Evolutionary conservation across 352 stramenopile species (phyloP).

Genomic region (Pythium graminicola): DNA sequence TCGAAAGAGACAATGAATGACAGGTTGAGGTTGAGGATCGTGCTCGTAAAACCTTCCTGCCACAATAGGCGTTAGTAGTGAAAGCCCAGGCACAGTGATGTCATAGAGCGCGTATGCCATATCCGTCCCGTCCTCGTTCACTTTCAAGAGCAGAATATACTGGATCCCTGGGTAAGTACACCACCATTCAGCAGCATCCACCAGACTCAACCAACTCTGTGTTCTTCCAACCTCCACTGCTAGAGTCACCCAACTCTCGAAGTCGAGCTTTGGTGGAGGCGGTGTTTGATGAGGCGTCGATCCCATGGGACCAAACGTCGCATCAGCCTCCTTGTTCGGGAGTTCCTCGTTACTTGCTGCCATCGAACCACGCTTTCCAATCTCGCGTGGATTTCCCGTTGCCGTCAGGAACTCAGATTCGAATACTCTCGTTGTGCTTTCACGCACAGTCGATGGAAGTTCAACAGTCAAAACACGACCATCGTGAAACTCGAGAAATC

Average conservation of each 20-base stretch:
- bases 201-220: slow-evolving; percentile 14
- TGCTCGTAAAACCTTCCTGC: too few relatives aligned
- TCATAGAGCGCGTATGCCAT: slow-evolving; percentile 17
- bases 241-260: slow-evolving; percentile 17
- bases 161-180: slow-evolving; percentile 10
- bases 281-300: neutral
- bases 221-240: slow-evolving; percentile 19
- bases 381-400: slow-evolving; percentile 10
- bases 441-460: slow-evolving; percentile 16
- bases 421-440: slow-evolving; percentile 11
- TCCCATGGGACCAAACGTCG: slow-evolving; percentile 13
- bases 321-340: slow-evolving; percentile 23
- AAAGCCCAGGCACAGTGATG: too few relatives aligned
- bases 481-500: slow-evolving; percentile 22
- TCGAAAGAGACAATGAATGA: too few relatives aligned
- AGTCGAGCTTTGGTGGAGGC: neutral
- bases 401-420: slow-evolving; percentile 3
- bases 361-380: slow-evolving; percentile 10
- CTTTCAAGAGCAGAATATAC: slow-evolving; percentile 23
- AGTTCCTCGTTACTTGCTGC: neutral
- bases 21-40: too few relatives aligned
- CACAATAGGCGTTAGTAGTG: too few relatives aligned
- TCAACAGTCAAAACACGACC: slow-evolving; percentile 13
- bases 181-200: slow-evolving; percentile 11
- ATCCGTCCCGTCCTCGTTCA: neutral